Evolutionary conservation across 2,329 filamentous ascomycete genomes (phyloP), one percentile per base, ranked within the genome.

Genomic region (Diplodia corticola): DNA sequence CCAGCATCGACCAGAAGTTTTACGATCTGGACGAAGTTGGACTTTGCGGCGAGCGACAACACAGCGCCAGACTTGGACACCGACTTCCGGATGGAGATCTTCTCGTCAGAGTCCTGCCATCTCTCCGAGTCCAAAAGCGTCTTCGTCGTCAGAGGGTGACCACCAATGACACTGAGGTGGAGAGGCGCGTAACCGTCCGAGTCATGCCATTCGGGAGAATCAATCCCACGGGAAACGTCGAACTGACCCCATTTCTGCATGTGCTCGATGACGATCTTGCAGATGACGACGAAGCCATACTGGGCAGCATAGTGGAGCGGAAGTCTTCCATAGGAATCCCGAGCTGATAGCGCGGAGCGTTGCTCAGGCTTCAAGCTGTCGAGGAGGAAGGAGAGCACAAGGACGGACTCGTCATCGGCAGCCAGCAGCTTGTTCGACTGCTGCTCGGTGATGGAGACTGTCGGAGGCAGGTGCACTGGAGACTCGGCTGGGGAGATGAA

Each of bases 221-320:
- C 94, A 59, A 99, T 96, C 10, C 93, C 93, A 69, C 92, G 84
- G 40, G 88, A 87, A 30, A 93, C 88, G 73, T 96, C 86, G 73
- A 97, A 97, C 71, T 96, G 89, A 17, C 86, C 86, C 94, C 94
- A 98, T 26, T 88, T 85, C 75, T 94, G 91, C 88, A 99, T 93
- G 72, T 90, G 89, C 69, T 89, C 88, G 80, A 97, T 93, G 70
- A 98, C 86, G 26, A 93, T 84, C 74, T 96, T 86, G 74, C 92
- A 97, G 10, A 97, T 89, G n/a, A 92, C 87, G 3, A 95, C 91
- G 71, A 97, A 93, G 2, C 95, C 95, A 74, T 96, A 97, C 75
- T 98, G 93, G 0, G 95, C 94, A 2, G 93, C 93, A 75, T 97
- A 97, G 76, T 98, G 94, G 12, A 98, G 83, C 1, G 94, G 93